Percentiles rank a stretch among this genome's conserved stretches.
These are phyloP conservation scores for Aegilops tauschii DNA, from an alignment of 176 grass and related monocot genomes.

Conservation along the genomic window DNA sequence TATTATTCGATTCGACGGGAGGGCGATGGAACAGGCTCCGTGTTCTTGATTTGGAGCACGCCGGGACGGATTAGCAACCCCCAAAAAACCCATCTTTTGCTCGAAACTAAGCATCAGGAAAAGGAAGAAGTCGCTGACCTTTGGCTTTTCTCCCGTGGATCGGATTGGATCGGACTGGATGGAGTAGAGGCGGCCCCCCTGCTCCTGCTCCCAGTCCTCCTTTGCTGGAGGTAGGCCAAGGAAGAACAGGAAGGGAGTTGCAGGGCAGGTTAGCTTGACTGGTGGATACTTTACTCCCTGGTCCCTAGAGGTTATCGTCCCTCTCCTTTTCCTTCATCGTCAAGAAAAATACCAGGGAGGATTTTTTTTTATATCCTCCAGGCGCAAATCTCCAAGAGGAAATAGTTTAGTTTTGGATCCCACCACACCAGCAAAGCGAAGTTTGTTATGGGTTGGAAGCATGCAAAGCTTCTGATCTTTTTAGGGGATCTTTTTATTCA, in stretches of 20 bases:
- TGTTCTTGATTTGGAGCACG: constrained; percentile 28
- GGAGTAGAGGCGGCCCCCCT: not conserved
- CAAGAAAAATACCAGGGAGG: not conserved
- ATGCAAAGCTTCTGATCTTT: constrained; percentile 18
- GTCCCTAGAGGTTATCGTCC: constrained; percentile 18
- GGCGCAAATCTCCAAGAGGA: constrained; percentile 31
- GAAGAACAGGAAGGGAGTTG: constrained; percentile 23
- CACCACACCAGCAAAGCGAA: constrained; percentile 24
- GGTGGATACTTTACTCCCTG: constrained; percentile 24
- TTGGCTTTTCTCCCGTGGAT: not conserved
- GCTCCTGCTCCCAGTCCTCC: not conserved
- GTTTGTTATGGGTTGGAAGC: constrained; percentile 17
- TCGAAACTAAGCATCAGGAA: not conserved
- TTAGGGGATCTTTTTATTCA: not conserved
- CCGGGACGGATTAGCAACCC: not conserved
- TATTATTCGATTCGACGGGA: not conserved
- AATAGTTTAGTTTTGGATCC: not conserved
- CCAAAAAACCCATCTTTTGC: not conserved
- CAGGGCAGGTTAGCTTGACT: not conserved
- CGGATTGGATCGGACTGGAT: constrained; percentile 10
- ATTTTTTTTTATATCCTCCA: constrained; percentile 18
- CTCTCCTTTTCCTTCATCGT: not conserved
- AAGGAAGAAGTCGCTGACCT: constrained; percentile 21
- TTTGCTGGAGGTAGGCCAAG: not conserved
- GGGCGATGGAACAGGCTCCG: not conserved